Percentiles rank a stretch among this genome's conserved stretches.
phyloP scores from a whole-genome alignment of 148 eudicot genomes.

The Chenopodium formosanum region DNA sequence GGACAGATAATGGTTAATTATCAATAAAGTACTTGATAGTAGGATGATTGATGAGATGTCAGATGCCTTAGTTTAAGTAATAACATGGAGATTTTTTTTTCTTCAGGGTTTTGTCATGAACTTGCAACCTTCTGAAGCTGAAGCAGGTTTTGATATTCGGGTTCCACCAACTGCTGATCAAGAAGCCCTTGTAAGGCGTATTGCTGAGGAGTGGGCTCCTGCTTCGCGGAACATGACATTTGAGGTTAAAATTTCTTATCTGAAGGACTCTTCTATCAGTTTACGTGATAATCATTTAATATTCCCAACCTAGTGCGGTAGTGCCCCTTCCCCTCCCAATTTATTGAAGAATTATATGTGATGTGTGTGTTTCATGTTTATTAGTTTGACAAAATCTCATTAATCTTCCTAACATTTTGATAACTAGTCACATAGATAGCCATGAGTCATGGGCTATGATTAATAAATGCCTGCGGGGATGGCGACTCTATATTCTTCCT shows the following conservation, averaged over 20 bases:
- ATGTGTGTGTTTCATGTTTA: background rate
- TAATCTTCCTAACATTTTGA: background rate
- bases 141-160: constrained; percentile 92
- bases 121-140: constrained; percentile 96
- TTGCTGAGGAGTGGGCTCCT: constrained; percentile 97
- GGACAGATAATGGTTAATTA: background rate
- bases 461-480: background rate
- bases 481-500: background rate
- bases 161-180: constrained; percentile 85
- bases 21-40: background rate
- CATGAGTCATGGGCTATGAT: background rate
- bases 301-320: background rate
- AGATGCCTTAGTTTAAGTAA: background rate
- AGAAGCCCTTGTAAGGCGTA: constrained; percentile 61
- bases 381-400: background rate
- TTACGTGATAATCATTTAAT: background rate
- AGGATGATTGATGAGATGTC: background rate
- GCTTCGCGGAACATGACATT: constrained; percentile 92
- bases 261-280: background rate
- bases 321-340: background rate
- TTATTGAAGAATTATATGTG: background rate
- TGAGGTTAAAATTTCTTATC: constrained; percentile 51
- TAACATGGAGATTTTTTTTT: constrained; percentile 13
- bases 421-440: background rate
- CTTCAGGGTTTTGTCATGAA: constrained; percentile 95